Conservation (phyloP, 176 grass and related monocot species). For the Panicum miliaceum region DNA sequence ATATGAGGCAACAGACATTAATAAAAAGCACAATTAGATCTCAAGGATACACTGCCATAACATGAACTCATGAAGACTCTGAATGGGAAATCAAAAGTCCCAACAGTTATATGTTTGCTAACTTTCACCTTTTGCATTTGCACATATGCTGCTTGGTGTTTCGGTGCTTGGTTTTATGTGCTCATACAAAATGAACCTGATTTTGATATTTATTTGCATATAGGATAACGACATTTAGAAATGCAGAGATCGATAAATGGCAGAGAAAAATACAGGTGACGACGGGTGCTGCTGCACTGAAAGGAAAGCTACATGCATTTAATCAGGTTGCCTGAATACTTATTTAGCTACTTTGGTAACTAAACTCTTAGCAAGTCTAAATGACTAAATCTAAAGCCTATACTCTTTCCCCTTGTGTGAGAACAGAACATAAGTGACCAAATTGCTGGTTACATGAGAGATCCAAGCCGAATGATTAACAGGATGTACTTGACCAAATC, state of each 20-base stretch:
- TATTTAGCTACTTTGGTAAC: slow-evolving; percentile 35
- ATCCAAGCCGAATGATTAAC: slow-evolving; percentile 90
- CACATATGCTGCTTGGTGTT: not conserved
- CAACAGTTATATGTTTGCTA: not conserved
- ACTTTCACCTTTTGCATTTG: slow-evolving; percentile 19
- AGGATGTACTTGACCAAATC: slow-evolving; percentile 73
- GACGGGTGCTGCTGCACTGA: slow-evolving; percentile 84
- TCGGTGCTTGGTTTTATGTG: not conserved
- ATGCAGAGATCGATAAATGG: slow-evolving; percentile 91
- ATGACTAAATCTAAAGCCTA: not conserved
- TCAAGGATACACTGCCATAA: not conserved
- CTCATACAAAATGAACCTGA: not conserved
- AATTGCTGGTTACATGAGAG: slow-evolving; percentile 91
- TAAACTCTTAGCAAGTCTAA: not conserved
- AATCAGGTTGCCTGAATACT: slow-evolving; percentile 69
- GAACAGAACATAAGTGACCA: slow-evolving; percentile 84
- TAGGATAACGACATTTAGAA: slow-evolving; percentile 79
- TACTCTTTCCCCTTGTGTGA: slow-evolving; percentile 29
- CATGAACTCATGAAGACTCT: slow-evolving; percentile 49
- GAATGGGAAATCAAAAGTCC: not conserved
- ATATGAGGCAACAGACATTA: no score
- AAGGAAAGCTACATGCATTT: slow-evolving; percentile 87
- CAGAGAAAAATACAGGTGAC: slow-evolving; percentile 92
- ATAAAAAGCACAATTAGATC: not conserved
- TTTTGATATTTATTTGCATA: slow-evolving; percentile 15